These are phyloP conservation scores for Sphaerulina musiva DNA, from an alignment of 2,329 filamentous ascomycete species.

Conservation along the genomic window DNA sequence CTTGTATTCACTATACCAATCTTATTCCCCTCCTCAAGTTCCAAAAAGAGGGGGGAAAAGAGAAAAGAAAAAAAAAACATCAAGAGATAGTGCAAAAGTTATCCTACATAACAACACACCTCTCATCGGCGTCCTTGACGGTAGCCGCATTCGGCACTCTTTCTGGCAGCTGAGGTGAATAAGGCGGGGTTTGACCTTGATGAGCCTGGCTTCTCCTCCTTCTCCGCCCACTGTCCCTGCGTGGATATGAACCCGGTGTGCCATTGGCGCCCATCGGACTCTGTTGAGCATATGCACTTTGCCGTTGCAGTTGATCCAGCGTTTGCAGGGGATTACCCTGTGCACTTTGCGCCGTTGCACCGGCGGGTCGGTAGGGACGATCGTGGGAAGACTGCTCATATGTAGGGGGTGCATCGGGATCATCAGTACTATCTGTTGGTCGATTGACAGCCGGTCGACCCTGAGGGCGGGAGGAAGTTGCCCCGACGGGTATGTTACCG, in stretches of 20 bases:
- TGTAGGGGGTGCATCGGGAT: conserved; percentile 55
- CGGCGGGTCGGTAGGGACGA: conserved; percentile 44
- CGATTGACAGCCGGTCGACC: conserved; percentile 26
- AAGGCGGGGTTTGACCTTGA: neutral
- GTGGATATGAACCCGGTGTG: conserved; percentile 6
- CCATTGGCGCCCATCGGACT: conserved; percentile 18
- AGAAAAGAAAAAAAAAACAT: neutral
- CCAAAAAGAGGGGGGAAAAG: neutral
- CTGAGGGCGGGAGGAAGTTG: conserved; percentile 11
- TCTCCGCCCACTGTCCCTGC: conserved; percentile 18
- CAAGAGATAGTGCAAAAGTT: conserved; percentile 1
- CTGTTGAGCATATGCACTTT: conserved; percentile 24
- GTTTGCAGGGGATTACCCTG: conserved; percentile 33
- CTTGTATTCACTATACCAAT: too few relatives aligned
- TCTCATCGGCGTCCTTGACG: conserved; percentile 33
- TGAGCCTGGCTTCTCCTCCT: conserved; percentile 19
- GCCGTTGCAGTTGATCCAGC: conserved; percentile 29
- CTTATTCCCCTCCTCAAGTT: too few relatives aligned
- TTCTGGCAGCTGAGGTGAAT: conserved; percentile 8
- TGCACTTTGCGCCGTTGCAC: conserved; percentile 24
- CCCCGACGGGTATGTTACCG: conserved; percentile 13
- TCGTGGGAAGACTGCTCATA: conserved; percentile 59
- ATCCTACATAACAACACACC: conserved; percentile 46
- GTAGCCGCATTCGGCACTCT: conserved; percentile 21
- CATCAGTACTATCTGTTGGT: conserved; percentile 31